phyloP scores from a whole-genome alignment of 352 stramenopile species.

The Pythium diclinum region DNA sequence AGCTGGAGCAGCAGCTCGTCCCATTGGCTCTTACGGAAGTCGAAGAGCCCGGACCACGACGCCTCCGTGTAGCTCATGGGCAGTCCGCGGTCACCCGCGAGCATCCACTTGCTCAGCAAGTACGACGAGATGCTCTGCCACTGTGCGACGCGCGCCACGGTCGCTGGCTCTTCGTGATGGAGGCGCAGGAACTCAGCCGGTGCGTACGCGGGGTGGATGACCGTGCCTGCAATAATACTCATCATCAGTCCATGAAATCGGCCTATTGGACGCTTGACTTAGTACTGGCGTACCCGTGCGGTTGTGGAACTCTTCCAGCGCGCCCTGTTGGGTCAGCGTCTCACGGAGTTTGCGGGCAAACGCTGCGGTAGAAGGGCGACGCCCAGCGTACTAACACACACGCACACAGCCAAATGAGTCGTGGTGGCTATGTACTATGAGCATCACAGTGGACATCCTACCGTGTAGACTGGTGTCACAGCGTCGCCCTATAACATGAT shows the following conservation, averaged over 20 bases:
- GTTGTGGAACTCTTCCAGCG: slow-evolving; percentile 58
- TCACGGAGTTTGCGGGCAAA: slow-evolving; percentile 55
- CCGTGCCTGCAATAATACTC: slow-evolving; percentile 37
- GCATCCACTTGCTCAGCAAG: slow-evolving; percentile 83
- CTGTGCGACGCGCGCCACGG: slow-evolving; percentile 53
- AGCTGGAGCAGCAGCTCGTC: slow-evolving; percentile 76
- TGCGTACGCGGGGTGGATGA: slow-evolving; percentile 89
- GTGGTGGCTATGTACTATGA: not conserved
- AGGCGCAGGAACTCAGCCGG: slow-evolving; percentile 85
- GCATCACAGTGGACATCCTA: slow-evolving; percentile 17
- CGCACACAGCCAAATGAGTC: slow-evolving; percentile 4
- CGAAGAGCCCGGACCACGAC: slow-evolving; percentile 93
- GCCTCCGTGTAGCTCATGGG: slow-evolving; percentile 93
- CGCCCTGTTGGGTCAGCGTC: slow-evolving; percentile 32
- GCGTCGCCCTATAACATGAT: slow-evolving; percentile 36
- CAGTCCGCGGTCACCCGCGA: slow-evolving; percentile 29
- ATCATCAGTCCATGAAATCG: not conserved
- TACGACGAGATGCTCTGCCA: slow-evolving; percentile 91
- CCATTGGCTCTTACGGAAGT: slow-evolving; percentile 86
- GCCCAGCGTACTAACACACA: slow-evolving; percentile 63
- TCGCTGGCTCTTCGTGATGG: slow-evolving; percentile 47
- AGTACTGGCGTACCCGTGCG: slow-evolving; percentile 43
- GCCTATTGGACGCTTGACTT: not conserved
- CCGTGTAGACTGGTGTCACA: slow-evolving; percentile 79
- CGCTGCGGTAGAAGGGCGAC: slow-evolving; percentile 40